phyloP scores from a whole-genome alignment of 495 filamentous ascomycete species.

The Copromyces sp. region DNA sequence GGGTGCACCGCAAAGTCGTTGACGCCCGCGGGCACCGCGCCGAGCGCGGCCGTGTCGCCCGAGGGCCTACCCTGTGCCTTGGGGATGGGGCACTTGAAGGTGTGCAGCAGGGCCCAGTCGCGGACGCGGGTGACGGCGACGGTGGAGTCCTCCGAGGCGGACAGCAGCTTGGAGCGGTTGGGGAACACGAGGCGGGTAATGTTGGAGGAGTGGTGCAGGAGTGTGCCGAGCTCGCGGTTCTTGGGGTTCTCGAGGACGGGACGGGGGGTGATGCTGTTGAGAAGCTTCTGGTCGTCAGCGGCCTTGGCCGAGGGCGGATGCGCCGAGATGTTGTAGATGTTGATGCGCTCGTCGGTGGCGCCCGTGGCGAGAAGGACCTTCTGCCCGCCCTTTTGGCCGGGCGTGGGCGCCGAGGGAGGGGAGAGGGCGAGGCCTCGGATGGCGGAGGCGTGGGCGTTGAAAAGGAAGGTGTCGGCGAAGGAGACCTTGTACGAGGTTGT shows the following conservation, averaged over 20 bases:
- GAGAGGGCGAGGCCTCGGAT: conserved; percentile 87
- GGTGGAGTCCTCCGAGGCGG: conserved; percentile 73
- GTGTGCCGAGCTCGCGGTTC: conserved; percentile 77
- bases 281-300: conserved; percentile 33
- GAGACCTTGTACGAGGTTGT: conserved; percentile 33
- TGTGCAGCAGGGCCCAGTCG: conserved; percentile 85
- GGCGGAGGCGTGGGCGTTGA: conserved; percentile 82
- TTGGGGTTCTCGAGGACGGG: conserved; percentile 69
- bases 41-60: conserved; percentile 81
- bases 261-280: conserved; percentile 54
- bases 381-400: conserved; percentile 35
- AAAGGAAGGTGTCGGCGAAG: conserved; percentile 91
- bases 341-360: conserved; percentile 85
- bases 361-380: conserved; percentile 84
- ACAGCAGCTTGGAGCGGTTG: conserved; percentile 76
- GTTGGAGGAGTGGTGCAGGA: conserved; percentile 75
- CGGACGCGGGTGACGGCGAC: conserved; percentile 77
- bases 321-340: conserved; percentile 83
- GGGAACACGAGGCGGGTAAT: conserved; percentile 75
- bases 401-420: conserved; percentile 53
- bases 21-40: conserved; percentile 75
- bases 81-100: conserved; percentile 80
- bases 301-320: conserved; percentile 42
- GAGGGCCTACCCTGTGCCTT: conserved; percentile 74
- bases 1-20: conserved; percentile 95